These are phyloP conservation scores for Cladosporium sp. DNA, from an alignment of 2,329 filamentous ascomycete genomes.

Conservation along the genomic window DNA sequence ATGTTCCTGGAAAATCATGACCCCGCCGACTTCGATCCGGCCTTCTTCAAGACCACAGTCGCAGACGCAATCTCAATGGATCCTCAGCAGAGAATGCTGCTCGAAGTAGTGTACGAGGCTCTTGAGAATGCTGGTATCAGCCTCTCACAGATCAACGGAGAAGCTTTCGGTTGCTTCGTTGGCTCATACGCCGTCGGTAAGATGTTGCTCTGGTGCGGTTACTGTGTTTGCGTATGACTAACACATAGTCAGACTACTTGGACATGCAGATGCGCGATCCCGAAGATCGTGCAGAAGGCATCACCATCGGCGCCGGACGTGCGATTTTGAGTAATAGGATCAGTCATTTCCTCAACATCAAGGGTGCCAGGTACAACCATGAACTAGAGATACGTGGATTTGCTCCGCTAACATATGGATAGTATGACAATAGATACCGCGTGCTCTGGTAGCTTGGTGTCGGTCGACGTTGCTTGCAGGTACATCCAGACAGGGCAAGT, in stretches of 20 bases:
- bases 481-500: not conserved
- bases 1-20: not conserved
- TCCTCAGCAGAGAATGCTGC: conserved; percentile 30
- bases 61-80: conserved; percentile 28
- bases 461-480: not conserved
- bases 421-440: not conserved
- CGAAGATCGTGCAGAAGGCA: not conserved
- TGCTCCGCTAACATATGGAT: not conserved
- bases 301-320: not conserved
- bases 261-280: not conserved
- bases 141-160: not conserved
- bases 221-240: not conserved
- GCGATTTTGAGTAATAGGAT: not conserved
- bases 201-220: not conserved
- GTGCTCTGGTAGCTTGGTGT: not conserved
- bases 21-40: conserved; percentile 25
- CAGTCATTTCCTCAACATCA: conserved; percentile 1
- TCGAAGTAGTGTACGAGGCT: conserved; percentile 24
- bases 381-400: not conserved
- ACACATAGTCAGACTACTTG: not conserved
- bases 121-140: conserved; percentile 20
- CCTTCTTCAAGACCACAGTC: conserved; percentile 29
- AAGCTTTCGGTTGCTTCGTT: not conserved
- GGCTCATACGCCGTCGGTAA: not conserved
- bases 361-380: not conserved